Base-by-base conservation (phyloP, 2,329 filamentous ascomycete genomes). In the Elsinoe necatrix region DNA sequence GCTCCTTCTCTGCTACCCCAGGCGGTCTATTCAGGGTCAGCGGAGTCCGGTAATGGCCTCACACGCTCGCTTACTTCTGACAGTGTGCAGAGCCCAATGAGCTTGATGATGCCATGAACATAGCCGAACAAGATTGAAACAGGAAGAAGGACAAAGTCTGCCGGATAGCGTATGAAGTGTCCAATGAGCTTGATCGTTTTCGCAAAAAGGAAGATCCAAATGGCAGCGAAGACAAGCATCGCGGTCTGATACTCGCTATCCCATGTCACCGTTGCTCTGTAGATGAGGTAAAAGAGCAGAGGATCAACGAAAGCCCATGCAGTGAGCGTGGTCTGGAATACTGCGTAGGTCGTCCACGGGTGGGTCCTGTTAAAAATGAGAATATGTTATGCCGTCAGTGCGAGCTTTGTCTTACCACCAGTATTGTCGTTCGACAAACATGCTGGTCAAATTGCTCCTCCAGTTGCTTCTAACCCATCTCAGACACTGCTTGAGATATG, bases 401-500 rank as follows among this genome's bases (percentile, higher is more conserved):
- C 57, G 43, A 18, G 25, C 21, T 37, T 58, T 60, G 27, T 83
- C 89, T 85, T 80, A 95, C 91, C 75, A 84, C 83, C 87, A 89
- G 66, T 96, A 88, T 67, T 89, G 81, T 68, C 86, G 78, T 73
- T 96, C 92, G 61, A 82, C 82, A 62, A 92, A 80, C 67, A 96
- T 79, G 71, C 89, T 96, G 54, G 89, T 96, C 72, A 89, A 85
- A 72, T 97, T 97, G 76, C 90, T 95, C 68, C 92, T 81, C 92
- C 92, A 97, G 73, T 97, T 97, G 77, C 91, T 96, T 66, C 92
- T 84, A 42, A 93, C 90, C 92, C 92, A 97, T 48, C 92, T 82
- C 47, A 92, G 83, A 72, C 92, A 97, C 73, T 97, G 92, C 68
- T 89, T 92, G 61, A 97, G 76, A 68, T 95, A 97, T 67, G 91